Percentiles rank a stretch among this genome's conserved stretches.
These are phyloP conservation scores for Entomortierella lignicola DNA, from an alignment of 192 early-diverging fungal species.

Conservation along the genomic window DNA sequence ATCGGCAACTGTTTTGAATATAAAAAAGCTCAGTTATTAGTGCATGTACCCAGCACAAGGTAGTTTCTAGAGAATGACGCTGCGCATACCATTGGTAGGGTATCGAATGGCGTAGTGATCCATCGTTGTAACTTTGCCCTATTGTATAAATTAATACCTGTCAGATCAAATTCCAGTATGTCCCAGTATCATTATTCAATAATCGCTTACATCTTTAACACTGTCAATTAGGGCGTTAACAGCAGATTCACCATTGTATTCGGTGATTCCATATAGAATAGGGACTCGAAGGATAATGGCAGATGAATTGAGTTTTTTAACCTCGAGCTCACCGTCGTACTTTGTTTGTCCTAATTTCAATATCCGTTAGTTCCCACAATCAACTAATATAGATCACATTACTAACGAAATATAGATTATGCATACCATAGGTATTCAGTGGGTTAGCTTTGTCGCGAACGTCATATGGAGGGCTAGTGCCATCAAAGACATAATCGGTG, in stretches of 20 bases:
- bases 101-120: slow-evolving; percentile 79
- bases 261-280: slow-evolving; percentile 76
- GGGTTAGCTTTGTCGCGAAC: slow-evolving; percentile 77
- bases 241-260: slow-evolving; percentile 79
- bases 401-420: not conserved
- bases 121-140: slow-evolving; percentile 66
- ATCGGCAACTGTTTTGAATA: slow-evolving; percentile 70
- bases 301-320: slow-evolving; percentile 61
- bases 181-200: not conserved
- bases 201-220: slow-evolving; percentile 57
- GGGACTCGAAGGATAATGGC: slow-evolving; percentile 84
- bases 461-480: slow-evolving; percentile 82
- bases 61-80: too few relatives aligned
- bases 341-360: slow-evolving; percentile 71
- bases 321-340: slow-evolving; percentile 76
- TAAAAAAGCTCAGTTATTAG: not conserved
- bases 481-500: slow-evolving; percentile 96
- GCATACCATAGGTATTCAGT: slow-evolving; percentile 82
- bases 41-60: too few relatives aligned
- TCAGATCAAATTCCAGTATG: not conserved
- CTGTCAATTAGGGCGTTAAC: slow-evolving; percentile 79
- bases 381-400: not conserved
- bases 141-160: not conserved
- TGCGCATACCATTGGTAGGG: slow-evolving; percentile 76
- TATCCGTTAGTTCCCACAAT: not conserved